Conservation (phyloP, 768 basidiomycete species). For the Mycena latifolia region DNA sequence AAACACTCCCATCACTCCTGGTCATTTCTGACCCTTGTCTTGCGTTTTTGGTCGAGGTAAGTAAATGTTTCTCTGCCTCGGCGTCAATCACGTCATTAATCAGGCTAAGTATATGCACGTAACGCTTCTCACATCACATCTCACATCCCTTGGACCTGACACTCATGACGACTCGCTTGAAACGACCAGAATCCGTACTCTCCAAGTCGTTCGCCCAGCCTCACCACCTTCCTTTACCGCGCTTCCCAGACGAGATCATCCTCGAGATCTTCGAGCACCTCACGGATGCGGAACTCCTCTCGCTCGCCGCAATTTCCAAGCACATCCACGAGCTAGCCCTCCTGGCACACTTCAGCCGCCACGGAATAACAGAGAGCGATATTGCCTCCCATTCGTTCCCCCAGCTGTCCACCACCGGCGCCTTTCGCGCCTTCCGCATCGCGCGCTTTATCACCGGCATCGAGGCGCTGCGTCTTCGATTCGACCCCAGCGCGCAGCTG, state of each 20-base stretch:
- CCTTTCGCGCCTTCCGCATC: slow-evolving; percentile 17
- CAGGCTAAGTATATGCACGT: too few relatives aligned
- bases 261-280: slow-evolving; percentile 19
- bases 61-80: too few relatives aligned
- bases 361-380: slow-evolving; percentile 21
- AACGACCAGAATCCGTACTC: too few relatives aligned
- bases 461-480: neutral
- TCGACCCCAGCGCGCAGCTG: slow-evolving; percentile 1
- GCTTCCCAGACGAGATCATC: slow-evolving; percentile 15
- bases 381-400: slow-evolving; percentile 4
- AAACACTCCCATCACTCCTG: too few relatives aligned
- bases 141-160: too few relatives aligned
- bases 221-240: neutral
- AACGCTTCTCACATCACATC: too few relatives aligned
- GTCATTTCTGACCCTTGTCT: too few relatives aligned
- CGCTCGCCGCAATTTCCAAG: slow-evolving; percentile 16
- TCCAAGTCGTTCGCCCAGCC: too few relatives aligned
- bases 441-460: slow-evolving; percentile 19
- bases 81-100: too few relatives aligned
- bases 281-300: slow-evolving; percentile 11
- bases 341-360: slow-evolving; percentile 4
- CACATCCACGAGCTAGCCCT: slow-evolving; percentile 23
- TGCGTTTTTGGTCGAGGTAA: too few relatives aligned
- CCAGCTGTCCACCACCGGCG: slow-evolving; percentile 2
- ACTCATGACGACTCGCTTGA: too few relatives aligned